Evolutionary conservation across 1,284 basidiomycete genomes (phyloP).

Genomic region (Ceratobasidium sp.): DNA sequence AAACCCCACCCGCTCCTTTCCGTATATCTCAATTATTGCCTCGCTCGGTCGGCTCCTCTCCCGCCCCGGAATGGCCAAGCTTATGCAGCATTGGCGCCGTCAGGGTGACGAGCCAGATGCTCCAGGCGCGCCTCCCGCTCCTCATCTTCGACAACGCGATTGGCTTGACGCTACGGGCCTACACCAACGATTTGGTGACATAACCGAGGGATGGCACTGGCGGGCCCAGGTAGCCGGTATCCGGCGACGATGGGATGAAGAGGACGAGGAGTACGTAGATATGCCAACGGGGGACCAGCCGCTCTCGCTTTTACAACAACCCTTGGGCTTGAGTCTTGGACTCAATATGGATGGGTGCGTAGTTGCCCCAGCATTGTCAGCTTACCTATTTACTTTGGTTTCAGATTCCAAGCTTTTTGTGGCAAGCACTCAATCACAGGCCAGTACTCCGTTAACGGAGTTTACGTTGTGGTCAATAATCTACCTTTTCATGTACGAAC

Average conservation of each 20-base stretch:
- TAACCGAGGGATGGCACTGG: not conserved
- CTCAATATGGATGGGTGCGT: not conserved
- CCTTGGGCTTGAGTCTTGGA: not conserved
- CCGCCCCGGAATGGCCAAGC: not conserved
- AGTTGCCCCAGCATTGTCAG: too few relatives aligned
- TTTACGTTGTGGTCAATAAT: constrained; percentile 42
- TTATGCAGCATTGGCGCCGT: not conserved
- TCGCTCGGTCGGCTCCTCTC: not conserved
- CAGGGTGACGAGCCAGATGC: not conserved
- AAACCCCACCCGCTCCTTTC: not conserved
- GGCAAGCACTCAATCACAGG: not conserved
- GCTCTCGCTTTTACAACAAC: not conserved
- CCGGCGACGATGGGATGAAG: not conserved
- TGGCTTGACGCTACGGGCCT: not conserved
- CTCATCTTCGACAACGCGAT: not conserved
- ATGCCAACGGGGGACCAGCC: not conserved
- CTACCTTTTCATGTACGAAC: constrained; percentile 37
- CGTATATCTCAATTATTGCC: not conserved
- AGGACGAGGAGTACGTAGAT: not conserved
- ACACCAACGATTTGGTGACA: not conserved
- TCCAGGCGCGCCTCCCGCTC: not conserved
- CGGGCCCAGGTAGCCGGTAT: not conserved
- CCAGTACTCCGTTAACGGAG: not conserved
- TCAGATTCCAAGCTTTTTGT: not conserved
- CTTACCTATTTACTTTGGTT: too few relatives aligned